A percentile compares a stretch with the other conserved stretches of the same genome.
phyloP scores from a whole-genome alignment of 176 grass and related monocot species.

The Panicum miliaceum region DNA sequence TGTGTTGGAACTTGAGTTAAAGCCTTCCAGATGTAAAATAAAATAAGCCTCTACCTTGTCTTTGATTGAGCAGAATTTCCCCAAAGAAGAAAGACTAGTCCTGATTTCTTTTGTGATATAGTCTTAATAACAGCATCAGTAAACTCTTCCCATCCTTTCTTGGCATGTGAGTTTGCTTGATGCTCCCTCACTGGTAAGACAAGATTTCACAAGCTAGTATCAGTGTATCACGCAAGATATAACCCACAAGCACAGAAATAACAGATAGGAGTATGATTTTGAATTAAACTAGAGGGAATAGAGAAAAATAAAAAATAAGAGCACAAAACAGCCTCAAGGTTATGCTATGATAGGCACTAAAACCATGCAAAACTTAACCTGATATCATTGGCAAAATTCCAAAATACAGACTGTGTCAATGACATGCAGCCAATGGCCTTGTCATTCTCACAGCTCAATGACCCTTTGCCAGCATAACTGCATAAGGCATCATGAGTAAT shows the following conservation, averaged over 20 bases:
- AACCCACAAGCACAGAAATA: not conserved
- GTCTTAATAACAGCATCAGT: conserved; percentile 91
- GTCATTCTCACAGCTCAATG: not conserved
- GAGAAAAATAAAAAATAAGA: not conserved
- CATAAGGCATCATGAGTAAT: not conserved
- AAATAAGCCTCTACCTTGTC: conserved; percentile 59
- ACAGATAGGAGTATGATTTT: not conserved
- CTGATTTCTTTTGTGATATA: conserved; percentile 87
- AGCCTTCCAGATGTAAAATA: conserved; percentile 11
- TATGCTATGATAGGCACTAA: not conserved
- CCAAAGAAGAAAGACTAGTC: conserved; percentile 92
- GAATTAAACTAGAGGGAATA: not conserved
- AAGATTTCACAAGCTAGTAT: conserved; percentile 13
- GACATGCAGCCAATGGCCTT: not conserved
- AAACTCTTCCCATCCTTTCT: conserved; percentile 98
- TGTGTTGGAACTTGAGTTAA: not conserved
- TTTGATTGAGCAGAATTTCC: conserved; percentile 96
- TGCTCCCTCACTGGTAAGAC: conserved; percentile 68
- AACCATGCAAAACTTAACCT: not conserved
- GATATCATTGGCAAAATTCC: not conserved
- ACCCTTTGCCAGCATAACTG: not conserved
- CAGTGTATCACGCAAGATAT: conserved; percentile 16
- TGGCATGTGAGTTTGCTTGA: conserved; percentile 92
- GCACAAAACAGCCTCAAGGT: conserved; percentile 5
- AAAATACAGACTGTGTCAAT: not conserved